phyloP scores from a whole-genome alignment of 805 yeast species.

The Monosporozyma servazzii region DNA sequence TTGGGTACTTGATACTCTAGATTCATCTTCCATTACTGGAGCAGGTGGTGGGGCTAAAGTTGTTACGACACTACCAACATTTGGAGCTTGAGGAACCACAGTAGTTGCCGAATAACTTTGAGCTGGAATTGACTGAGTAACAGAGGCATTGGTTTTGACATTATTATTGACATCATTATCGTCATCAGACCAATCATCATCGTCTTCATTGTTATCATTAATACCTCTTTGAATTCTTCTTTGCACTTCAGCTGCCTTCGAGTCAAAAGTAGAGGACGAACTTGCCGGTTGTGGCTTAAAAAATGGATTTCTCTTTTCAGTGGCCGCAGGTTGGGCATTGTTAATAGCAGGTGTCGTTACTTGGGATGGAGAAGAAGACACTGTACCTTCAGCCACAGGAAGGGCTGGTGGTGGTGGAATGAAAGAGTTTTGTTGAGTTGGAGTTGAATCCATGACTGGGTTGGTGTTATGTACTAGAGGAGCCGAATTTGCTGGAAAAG shows the following conservation, averaged over 20 bases:
- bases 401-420: neutral
- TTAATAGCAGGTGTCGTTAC: neutral
- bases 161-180: slow-evolving; percentile 10
- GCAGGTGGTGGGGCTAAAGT: slow-evolving; percentile 7
- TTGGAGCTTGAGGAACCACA: neutral
- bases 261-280: slow-evolving; percentile 35
- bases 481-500: slow-evolving; percentile 2
- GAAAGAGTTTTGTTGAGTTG: neutral
- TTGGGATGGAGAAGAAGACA: neutral
- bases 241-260: slow-evolving; percentile 50
- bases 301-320: slow-evolving; percentile 40
- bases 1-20: slow-evolving; percentile 7
- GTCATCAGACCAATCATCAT: slow-evolving; percentile 30
- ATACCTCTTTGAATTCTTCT: slow-evolving; percentile 58
- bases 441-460: neutral
- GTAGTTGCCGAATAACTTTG: slow-evolving; percentile 15
- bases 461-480: neutral
- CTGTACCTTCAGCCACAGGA: neutral
- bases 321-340: neutral
- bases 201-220: slow-evolving; percentile 28
- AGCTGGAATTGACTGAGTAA: slow-evolving; percentile 22
- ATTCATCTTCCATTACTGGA: neutral
- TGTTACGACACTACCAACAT: neutral
- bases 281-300: slow-evolving; percentile 32
- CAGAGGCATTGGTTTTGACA: slow-evolving; percentile 13